Evolutionary conservation across 179 eudicot genomes (phyloP).

Genomic region (Spinacia oleracea): DNA sequence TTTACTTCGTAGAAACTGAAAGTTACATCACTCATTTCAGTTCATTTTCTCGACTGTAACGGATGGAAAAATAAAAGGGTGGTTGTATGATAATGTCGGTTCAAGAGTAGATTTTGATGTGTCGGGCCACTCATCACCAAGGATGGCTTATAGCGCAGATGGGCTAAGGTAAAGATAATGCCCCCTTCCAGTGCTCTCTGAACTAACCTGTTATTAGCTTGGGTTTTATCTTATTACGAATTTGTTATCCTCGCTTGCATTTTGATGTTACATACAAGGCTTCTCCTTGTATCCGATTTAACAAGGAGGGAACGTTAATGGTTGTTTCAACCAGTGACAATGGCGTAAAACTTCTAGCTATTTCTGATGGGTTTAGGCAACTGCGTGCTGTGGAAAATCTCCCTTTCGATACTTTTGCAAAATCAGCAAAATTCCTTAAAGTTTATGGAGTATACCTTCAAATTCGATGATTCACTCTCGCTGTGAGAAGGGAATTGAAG

Average conservation of each 20-base stretch:
- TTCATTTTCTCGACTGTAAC: slow-evolving; percentile 82
- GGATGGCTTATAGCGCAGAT: slow-evolving; percentile 84
- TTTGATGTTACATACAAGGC: slow-evolving; percentile 44
- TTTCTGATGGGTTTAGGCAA: slow-evolving; percentile 58
- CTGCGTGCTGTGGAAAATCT: slow-evolving; percentile 54
- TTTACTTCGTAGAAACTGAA: too few relatives aligned
- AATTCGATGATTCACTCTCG: too few relatives aligned
- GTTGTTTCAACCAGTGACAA: slow-evolving; percentile 85
- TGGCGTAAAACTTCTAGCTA: slow-evolving; percentile 75
- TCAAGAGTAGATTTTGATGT: slow-evolving; percentile 87
- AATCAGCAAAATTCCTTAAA: too few relatives aligned
- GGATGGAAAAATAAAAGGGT: slow-evolving; percentile 90
- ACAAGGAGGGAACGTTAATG: slow-evolving; percentile 68
- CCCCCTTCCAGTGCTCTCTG: neutral
- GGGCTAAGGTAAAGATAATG: slow-evolving; percentile 56
- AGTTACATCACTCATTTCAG: slow-evolving; percentile 32
- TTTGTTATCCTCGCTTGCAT: neutral
- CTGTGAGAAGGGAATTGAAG: too few relatives aligned
- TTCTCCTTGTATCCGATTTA: slow-evolving; percentile 76
- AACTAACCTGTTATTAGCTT: neutral
- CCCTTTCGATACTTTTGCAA: slow-evolving; percentile 52
- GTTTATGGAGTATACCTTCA: too few relatives aligned
- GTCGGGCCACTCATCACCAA: slow-evolving; percentile 73
- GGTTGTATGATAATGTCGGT: slow-evolving; percentile 83
- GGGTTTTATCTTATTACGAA: neutral